These are phyloP conservation scores for Cadophora gregata DNA, from an alignment of 2,329 filamentous ascomycete genomes.

Conservation along the genomic window DNA sequence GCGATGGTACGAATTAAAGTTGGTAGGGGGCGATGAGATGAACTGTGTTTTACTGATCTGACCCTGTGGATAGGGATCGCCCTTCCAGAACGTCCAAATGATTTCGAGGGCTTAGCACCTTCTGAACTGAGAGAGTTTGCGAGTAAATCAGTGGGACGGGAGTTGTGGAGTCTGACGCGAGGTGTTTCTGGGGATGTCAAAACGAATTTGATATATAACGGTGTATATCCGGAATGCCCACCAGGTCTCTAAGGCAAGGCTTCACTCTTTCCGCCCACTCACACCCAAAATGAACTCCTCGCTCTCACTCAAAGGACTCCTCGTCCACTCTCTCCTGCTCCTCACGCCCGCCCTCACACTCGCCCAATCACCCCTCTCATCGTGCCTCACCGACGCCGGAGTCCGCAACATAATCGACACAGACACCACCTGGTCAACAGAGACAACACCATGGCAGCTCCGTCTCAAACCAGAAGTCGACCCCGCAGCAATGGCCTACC, in stretches of 20 bases:
- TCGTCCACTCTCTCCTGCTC: constrained; percentile 16
- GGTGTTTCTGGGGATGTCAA: not conserved
- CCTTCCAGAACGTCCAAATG: not conserved
- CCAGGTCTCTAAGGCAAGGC: not conserved
- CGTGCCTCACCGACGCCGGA: constrained; percentile 23
- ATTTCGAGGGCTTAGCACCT: not conserved
- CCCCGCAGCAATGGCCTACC: constrained; percentile 23
- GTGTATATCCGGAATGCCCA: not conserved
- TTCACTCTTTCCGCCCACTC: not conserved
- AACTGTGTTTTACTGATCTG: not conserved
- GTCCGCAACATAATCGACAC: constrained; percentile 11
- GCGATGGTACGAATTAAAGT: not conserved
- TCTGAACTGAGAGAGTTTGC: not conserved
- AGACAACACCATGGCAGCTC: constrained; percentile 27
- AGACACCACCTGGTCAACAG: constrained; percentile 18
- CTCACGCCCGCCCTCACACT: constrained; percentile 3
- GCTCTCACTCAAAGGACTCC: constrained; percentile 17
- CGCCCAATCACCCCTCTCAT: constrained; percentile 7
- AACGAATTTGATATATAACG: not conserved
- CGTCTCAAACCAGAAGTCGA: constrained; percentile 20
- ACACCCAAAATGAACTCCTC: constrained; percentile 10
- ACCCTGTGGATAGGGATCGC: not conserved
- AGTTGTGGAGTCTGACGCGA: not conserved
- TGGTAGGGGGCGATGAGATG: not conserved
- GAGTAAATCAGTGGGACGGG: not conserved